phyloP scores from a whole-genome alignment of 1,139 yeast genomes.

The Eremothecium sinecaudum region DNA sequence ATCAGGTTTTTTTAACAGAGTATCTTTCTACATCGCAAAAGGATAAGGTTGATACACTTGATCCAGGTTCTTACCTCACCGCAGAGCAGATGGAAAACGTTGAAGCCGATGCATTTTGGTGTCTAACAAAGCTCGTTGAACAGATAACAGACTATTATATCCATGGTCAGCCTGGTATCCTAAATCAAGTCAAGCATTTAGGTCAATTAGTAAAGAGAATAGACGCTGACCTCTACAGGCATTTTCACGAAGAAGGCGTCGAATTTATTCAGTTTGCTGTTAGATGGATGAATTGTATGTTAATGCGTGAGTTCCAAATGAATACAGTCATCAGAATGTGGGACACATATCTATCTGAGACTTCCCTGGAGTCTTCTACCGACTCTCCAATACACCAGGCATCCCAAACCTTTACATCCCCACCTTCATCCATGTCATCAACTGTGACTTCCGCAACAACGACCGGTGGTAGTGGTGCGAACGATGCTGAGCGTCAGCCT shows the following conservation, averaged over 20 bases:
- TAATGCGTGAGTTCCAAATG: conserved; percentile 86
- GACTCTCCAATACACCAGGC: conserved; percentile 9
- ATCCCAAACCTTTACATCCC: neutral
- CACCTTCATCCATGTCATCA: conserved; percentile 6
- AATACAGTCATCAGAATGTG: conserved; percentile 83
- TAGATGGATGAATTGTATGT: conserved; percentile 96
- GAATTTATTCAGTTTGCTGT: conserved; percentile 93
- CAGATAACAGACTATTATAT: conserved; percentile 95
- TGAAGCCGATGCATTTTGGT: conserved; percentile 97
- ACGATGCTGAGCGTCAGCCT: conserved; percentile 29
- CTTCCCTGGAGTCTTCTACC: conserved; percentile 31
- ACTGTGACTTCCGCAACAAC: conserved; percentile 7
- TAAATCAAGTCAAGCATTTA: conserved; percentile 78
- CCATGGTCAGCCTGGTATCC: conserved; percentile 96
- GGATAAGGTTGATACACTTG: conserved; percentile 42
- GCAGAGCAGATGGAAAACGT: conserved; percentile 46
- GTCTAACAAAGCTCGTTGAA: conserved; percentile 78
- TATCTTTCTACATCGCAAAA: conserved; percentile 39
- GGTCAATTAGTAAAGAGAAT: conserved; percentile 71
- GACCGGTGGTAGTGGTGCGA: conserved; percentile 7
- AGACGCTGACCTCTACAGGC: conserved; percentile 62
- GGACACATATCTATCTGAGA: conserved; percentile 93
- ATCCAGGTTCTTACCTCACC: conserved; percentile 53
- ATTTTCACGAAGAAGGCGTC: conserved; percentile 68
- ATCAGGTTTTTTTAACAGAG: conserved; percentile 70